phyloP scores from a whole-genome alignment of 2,329 filamentous ascomycete species.

The Tolypocladium tundrense region DNA sequence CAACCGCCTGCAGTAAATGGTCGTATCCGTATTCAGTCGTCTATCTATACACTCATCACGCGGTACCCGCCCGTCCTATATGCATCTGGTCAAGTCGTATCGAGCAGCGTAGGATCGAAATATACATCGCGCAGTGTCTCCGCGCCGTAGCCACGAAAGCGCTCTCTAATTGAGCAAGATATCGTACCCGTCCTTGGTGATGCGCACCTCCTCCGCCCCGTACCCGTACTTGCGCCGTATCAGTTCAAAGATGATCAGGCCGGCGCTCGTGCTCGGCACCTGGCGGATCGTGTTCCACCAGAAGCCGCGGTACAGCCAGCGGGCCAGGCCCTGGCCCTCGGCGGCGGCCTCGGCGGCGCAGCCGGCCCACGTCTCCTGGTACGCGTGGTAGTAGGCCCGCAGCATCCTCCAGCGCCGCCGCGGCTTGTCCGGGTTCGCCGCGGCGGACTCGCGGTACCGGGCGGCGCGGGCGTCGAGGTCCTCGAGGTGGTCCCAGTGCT shows the following conservation, averaged over 20 bases:
- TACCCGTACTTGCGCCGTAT: conserved; percentile 63
- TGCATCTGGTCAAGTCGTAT: neutral
- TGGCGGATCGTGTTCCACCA: conserved; percentile 63
- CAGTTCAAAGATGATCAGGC: conserved; percentile 69
- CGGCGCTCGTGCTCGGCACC: conserved; percentile 67
- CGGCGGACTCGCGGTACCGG: conserved; percentile 27
- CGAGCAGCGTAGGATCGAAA: neutral
- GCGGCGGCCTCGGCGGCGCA: conserved; percentile 46
- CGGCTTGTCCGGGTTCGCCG: conserved; percentile 19
- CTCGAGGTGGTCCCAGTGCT: conserved; percentile 65
- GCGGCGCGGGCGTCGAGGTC: conserved; percentile 54
- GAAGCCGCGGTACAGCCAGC: conserved; percentile 63
- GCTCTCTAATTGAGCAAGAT: conserved; percentile 42
- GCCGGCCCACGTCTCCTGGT: conserved; percentile 55
- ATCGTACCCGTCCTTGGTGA: conserved; percentile 60
- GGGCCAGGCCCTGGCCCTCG: conserved; percentile 44
- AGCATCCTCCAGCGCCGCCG: conserved; percentile 41
- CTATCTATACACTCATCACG: neutral
- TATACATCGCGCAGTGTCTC: neutral
- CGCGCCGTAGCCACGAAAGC: neutral
- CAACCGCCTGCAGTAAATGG: neutral
- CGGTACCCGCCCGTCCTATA: neutral
- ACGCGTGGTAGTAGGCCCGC: conserved; percentile 59
- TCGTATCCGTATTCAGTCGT: neutral
- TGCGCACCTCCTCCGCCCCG: conserved; percentile 50